A percentile compares a stretch with the other conserved stretches of the same genome.
These are phyloP conservation scores for Sanguinoderma infundibulare DNA, from an alignment of 1,284 basidiomycete genomes.

Conservation along the genomic window DNA sequence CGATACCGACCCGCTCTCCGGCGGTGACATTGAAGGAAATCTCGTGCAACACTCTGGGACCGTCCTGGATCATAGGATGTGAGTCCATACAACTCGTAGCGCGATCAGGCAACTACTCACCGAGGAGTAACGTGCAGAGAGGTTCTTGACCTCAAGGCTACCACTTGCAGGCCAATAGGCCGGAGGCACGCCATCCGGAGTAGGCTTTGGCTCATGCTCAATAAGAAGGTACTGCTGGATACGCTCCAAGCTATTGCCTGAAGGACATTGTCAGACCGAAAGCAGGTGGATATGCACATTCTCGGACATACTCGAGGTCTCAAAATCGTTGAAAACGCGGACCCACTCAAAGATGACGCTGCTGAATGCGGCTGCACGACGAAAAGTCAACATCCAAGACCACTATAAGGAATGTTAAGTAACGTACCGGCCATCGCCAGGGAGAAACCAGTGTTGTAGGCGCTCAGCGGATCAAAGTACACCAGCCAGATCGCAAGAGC, in stretches of 20 bases:
- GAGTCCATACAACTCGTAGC: conserved; percentile 4
- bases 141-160: conserved; percentile 61
- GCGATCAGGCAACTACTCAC: conserved; percentile 6
- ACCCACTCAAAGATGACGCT: conserved; percentile 56
- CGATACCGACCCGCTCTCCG: conserved; percentile 59
- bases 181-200: conserved; percentile 57
- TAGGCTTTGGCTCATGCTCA: conserved; percentile 67
- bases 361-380: conserved; percentile 51
- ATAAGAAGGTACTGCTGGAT: conserved; percentile 69
- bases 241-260: conserved; percentile 25
- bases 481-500: conserved; percentile 57
- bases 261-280: neutral
- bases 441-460: conserved; percentile 53
- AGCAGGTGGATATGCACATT: neutral
- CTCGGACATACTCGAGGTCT: conserved; percentile 40
- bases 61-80: conserved; percentile 30
- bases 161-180: conserved; percentile 84
- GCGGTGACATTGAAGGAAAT: conserved; percentile 52
- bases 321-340: conserved; percentile 57
- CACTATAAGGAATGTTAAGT: neutral
- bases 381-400: neutral
- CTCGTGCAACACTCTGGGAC: conserved; percentile 53
- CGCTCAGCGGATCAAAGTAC: conserved; percentile 44
- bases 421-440: conserved; percentile 51
- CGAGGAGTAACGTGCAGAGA: conserved; percentile 61